These are phyloP conservation scores for Citrullus mucosospermus DNA, from an alignment of 306 rosid genomes.

Conservation along the genomic window DNA sequence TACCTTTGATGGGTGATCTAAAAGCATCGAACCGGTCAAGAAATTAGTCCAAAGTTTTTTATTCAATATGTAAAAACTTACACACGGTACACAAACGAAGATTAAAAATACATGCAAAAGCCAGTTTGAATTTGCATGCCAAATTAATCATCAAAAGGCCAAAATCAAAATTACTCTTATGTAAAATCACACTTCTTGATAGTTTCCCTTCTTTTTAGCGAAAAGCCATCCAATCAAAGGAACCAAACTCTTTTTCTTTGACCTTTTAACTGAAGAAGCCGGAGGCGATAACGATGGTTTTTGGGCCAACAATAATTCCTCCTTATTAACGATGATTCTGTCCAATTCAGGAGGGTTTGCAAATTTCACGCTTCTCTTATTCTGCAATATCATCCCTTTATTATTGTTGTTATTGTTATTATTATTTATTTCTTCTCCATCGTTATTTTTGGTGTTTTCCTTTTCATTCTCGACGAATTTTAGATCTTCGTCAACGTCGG, in stretches of 20 bases:
- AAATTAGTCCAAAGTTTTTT: no score
- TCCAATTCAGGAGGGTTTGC: slow-evolving; percentile 62
- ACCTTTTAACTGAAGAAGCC: slow-evolving; percentile 39
- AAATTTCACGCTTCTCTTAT: slow-evolving; percentile 62
- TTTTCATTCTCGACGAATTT: slow-evolving; percentile 15
- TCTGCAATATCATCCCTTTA: not conserved
- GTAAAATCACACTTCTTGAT: not conserved
- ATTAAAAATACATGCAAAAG: not conserved
- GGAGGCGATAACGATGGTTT: slow-evolving; percentile 8
- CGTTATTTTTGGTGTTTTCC: not conserved
- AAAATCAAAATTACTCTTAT: not conserved
- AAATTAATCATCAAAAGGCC: not conserved
- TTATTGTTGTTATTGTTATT: not conserved
- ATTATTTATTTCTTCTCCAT: not conserved
- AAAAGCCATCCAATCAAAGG: slow-evolving; percentile 68
- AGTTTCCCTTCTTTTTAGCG: slow-evolving; percentile 31
- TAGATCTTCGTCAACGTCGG: slow-evolving; percentile 17
- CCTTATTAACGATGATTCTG: slow-evolving; percentile 27
- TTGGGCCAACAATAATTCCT: not conserved
- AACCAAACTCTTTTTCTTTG: slow-evolving; percentile 35
- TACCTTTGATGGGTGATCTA: no score
- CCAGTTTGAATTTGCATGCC: not conserved
- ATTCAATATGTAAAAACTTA: no score
- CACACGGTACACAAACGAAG: not conserved
- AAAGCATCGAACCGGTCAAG: no score